Percentiles rank a stretch among this genome's conserved stretches.
Conservation (phyloP, 129 eudicot genomes). For the Flaveria linearis region DNA sequence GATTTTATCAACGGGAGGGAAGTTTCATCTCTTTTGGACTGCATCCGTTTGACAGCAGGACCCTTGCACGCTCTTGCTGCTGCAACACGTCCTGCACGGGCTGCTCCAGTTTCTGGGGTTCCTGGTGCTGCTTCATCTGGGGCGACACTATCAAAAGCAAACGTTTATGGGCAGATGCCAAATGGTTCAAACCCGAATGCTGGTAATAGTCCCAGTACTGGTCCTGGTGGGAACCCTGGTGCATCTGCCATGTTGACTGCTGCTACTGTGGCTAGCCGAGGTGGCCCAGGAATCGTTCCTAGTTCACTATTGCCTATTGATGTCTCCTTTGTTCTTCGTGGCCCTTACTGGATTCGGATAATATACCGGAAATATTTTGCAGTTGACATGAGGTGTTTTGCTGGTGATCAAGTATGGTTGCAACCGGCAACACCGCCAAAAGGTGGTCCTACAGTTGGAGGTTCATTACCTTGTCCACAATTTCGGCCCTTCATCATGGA, state of each 20-base stretch:
- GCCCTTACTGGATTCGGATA: slow-evolving; percentile 97
- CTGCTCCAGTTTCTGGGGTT: slow-evolving; percentile 87
- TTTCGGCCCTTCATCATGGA: slow-evolving; percentile 99
- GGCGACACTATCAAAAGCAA: slow-evolving; percentile 51
- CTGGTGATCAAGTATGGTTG: slow-evolving; percentile 99
- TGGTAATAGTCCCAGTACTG: slow-evolving; percentile 40
- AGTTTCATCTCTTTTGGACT: slow-evolving; percentile 94
- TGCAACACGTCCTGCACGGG: slow-evolving; percentile 98
- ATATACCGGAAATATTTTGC: slow-evolving; percentile 91
- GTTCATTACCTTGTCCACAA: slow-evolving; percentile 97
- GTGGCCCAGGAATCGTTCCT: slow-evolving; percentile 98
- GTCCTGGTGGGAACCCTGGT: slow-evolving; percentile 54
- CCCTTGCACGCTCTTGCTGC: slow-evolving; percentile 98
- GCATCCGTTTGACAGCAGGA: slow-evolving; percentile 97
- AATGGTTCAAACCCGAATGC: slow-evolving; percentile 41
- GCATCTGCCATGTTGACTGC: slow-evolving; percentile 71
- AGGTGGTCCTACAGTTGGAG: slow-evolving; percentile 94
- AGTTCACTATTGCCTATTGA: slow-evolving; percentile 95
- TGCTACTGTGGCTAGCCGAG: slow-evolving; percentile 79
- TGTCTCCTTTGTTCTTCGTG: slow-evolving; percentile 95
- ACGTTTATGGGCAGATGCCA: slow-evolving; percentile 48
- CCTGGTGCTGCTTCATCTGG: slow-evolving; percentile 59
- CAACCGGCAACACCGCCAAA: slow-evolving; percentile 99
- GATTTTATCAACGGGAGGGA: slow-evolving; percentile 96
- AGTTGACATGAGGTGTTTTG: slow-evolving; percentile 99